Evolutionary conservation across 257 asterid genomes (phyloP).

Genomic region (Nicotiana noctiflora): DNA sequence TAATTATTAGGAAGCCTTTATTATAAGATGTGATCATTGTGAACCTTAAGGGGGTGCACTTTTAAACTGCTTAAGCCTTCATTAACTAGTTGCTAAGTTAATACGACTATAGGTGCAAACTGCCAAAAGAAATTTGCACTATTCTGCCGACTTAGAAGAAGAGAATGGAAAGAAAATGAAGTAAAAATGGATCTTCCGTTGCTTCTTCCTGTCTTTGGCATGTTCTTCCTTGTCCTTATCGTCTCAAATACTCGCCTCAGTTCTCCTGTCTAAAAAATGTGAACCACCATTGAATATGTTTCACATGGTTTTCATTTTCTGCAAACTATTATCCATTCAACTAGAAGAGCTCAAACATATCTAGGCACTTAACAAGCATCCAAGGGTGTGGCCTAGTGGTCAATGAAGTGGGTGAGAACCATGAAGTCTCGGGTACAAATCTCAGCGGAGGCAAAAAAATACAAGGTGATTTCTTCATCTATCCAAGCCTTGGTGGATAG

Average conservation of each 20-base stretch:
- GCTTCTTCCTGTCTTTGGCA: not conserved
- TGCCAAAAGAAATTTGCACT: not conserved
- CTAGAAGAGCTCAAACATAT: conserved; percentile 3
- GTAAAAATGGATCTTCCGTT: not conserved
- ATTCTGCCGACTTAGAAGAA: not conserved
- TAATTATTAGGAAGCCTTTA: not conserved
- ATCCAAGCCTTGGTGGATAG: too few species aligned
- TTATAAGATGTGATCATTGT: not conserved
- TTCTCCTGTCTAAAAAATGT: not conserved
- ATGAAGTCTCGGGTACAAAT: too few species aligned
- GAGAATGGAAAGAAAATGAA: not conserved
- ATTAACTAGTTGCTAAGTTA: not conserved
- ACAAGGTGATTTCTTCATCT: too few species aligned
- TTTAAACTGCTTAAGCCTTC: not conserved
- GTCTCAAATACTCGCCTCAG: not conserved
- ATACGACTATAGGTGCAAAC: not conserved
- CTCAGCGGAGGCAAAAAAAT: too few species aligned
- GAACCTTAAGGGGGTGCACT: not conserved
- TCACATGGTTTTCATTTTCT: not conserved
- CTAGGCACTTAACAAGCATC: not conserved
- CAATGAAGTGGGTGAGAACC: too few species aligned
- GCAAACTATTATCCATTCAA: not conserved
- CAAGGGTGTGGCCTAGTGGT: too few species aligned
- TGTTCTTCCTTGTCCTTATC: not conserved
- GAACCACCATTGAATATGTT: not conserved